Evolutionary conservation across 257 asterid species (phyloP).

Genomic region (Rhazya stricta): DNA sequence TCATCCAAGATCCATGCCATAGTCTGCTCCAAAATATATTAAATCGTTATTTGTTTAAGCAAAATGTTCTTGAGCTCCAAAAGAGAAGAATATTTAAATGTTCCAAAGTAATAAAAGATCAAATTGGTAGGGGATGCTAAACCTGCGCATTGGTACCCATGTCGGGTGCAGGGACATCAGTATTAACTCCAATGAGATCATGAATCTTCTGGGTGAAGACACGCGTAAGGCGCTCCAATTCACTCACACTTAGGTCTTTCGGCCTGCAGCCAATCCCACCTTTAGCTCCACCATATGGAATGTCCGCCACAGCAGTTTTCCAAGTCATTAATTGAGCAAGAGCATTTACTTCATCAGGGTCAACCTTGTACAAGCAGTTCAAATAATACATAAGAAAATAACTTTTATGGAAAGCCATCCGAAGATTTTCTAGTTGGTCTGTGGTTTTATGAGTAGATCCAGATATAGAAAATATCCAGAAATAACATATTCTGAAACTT

Average conservation of each 20-base stretch:
- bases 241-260: slow-evolving; percentile 63
- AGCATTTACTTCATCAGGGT: slow-evolving; percentile 95
- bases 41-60: not conserved
- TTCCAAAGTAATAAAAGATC: not conserved
- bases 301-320: slow-evolving; percentile 94
- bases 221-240: slow-evolving; percentile 92
- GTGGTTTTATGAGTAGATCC: not conserved
- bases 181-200: slow-evolving; percentile 84
- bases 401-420: not conserved
- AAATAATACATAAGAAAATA: slow-evolving; percentile 21
- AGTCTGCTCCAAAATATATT: slow-evolving; percentile 50
- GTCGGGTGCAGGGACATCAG: slow-evolving; percentile 97
- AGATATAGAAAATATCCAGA: too few relatives aligned
- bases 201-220: slow-evolving; percentile 95
- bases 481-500: not conserved
- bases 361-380: slow-evolving; percentile 51
- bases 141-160: slow-evolving; percentile 99
- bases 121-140: not conserved
- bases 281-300: slow-evolving; percentile 97
- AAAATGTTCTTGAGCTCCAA: not conserved
- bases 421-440: not conserved
- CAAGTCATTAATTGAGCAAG: slow-evolving; percentile 99
- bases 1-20: slow-evolving; percentile 99
- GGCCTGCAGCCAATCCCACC: slow-evolving; percentile 95
- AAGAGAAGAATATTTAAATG: not conserved